A percentile compares a stretch with the other conserved stretches of the same genome.
phyloP scores from a whole-genome alignment of 106 monocot species.

The Triglochin maritima region DNA sequence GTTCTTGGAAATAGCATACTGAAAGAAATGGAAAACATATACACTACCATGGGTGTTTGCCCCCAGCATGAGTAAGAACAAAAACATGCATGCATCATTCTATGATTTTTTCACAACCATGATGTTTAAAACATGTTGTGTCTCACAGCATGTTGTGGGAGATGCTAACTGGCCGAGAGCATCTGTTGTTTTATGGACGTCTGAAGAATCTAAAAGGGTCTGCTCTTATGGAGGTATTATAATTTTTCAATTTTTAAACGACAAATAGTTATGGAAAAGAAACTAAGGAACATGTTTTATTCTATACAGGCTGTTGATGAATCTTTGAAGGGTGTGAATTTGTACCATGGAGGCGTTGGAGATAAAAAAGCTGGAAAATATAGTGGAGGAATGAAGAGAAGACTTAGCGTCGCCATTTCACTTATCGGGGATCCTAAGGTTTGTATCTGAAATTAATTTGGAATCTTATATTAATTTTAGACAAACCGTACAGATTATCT shows the following conservation, averaged over 20 bases:
- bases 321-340: conserved; percentile 48
- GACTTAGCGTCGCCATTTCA: conserved; percentile 51
- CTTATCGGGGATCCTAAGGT: conserved; percentile 45
- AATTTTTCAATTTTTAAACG: background rate
- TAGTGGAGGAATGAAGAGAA: conserved; percentile 58
- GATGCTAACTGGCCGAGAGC: conserved; percentile 37
- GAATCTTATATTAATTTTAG: too few relatives aligned
- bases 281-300: background rate
- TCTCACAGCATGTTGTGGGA: conserved; percentile 65
- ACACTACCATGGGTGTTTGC: conserved; percentile 82
- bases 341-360: conserved; percentile 28
- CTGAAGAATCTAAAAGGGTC: conserved; percentile 71
- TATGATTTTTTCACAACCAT: background rate
- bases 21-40: conserved; percentile 52
- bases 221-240: conserved; percentile 27
- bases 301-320: conserved; percentile 45
- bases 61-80: conserved; percentile 79
- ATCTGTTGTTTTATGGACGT: conserved; percentile 10
- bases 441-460: background rate
- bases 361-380: conserved; percentile 36
- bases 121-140: background rate
- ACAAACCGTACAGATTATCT: too few relatives aligned
- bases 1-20: conserved; percentile 53
- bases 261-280: background rate
- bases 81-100: background rate